These are phyloP conservation scores for Colletotrichum eremochloae DNA, from an alignment of 2,329 filamentous ascomycete genomes.

Conservation along the genomic window DNA sequence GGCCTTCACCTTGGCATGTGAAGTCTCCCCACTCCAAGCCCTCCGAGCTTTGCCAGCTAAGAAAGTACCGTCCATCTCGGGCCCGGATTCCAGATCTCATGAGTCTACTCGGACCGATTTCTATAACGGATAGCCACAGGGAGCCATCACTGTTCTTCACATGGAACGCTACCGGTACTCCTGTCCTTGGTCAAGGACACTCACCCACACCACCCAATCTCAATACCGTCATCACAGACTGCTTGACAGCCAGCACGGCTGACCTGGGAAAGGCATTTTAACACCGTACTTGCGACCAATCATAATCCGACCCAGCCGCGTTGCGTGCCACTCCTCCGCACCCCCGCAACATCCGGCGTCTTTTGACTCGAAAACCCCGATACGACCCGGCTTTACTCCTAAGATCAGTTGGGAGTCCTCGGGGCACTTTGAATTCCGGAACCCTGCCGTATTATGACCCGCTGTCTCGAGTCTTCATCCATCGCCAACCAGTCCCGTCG, in stretches of 20 bases:
- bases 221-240: neutral
- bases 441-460: neutral
- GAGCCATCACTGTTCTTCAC: slow-evolving; percentile 1
- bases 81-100: neutral
- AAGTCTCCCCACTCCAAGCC: slow-evolving; percentile 13
- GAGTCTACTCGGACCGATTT: neutral
- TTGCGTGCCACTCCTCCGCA: slow-evolving; percentile 28
- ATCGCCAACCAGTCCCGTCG: neutral
- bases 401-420: neutral
- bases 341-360: slow-evolving; percentile 20
- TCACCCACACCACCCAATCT: slow-evolving; percentile 18
- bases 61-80: slow-evolving; percentile 8
- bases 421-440: neutral
- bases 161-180: neutral
- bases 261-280: neutral
- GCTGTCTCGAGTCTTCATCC: too few species aligned
- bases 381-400: slow-evolving; percentile 3
- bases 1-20: slow-evolving; percentile 18
- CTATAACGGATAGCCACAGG: neutral
- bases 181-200: slow-evolving; percentile 11
- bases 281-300: slow-evolving; percentile 24
- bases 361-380: slow-evolving; percentile 22
- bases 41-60: slow-evolving; percentile 11
- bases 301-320: slow-evolving; percentile 10
- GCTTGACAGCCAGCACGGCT: slow-evolving; percentile 5